Conservation (phyloP, 148 eudicot species). For the Heliosperma pusillum region DNA sequence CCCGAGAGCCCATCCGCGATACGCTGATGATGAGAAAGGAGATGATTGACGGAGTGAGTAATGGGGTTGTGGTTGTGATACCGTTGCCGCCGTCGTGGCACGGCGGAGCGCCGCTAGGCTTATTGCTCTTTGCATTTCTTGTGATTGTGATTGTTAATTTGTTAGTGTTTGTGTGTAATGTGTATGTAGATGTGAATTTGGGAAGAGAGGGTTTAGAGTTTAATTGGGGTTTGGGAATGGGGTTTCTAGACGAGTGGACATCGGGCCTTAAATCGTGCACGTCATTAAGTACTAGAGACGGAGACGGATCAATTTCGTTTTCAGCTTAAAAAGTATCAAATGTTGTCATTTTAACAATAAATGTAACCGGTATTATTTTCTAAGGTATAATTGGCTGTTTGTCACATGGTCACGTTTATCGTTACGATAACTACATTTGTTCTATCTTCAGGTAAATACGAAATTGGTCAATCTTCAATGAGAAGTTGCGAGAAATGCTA, state of each 20-base stretch:
- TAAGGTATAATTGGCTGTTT: too few relatives aligned
- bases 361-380: too few relatives aligned
- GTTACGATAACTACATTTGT: too few relatives aligned
- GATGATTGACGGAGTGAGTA: conserved; percentile 12
- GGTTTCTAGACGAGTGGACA: neutral
- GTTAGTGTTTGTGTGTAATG: too few relatives aligned
- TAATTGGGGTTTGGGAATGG: neutral
- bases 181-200: neutral
- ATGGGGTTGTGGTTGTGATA: neutral
- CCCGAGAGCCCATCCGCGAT: neutral
- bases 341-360: too few relatives aligned
- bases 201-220: neutral
- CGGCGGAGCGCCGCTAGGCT: conserved; percentile 27
- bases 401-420: too few relatives aligned
- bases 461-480: too few relatives aligned
- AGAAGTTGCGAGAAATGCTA: too few relatives aligned
- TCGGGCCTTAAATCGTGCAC: neutral
- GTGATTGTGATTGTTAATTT: neutral
- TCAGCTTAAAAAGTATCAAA: too few relatives aligned
- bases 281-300: neutral
- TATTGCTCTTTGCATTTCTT: conserved; percentile 2
- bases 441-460: too few relatives aligned
- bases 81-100: conserved; percentile 9
- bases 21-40: neutral
- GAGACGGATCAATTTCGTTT: too few relatives aligned